Evolutionary conservation across 208 protist genomes (phyloP).

Genomic region (Acanthamoeba royreba): DNA sequence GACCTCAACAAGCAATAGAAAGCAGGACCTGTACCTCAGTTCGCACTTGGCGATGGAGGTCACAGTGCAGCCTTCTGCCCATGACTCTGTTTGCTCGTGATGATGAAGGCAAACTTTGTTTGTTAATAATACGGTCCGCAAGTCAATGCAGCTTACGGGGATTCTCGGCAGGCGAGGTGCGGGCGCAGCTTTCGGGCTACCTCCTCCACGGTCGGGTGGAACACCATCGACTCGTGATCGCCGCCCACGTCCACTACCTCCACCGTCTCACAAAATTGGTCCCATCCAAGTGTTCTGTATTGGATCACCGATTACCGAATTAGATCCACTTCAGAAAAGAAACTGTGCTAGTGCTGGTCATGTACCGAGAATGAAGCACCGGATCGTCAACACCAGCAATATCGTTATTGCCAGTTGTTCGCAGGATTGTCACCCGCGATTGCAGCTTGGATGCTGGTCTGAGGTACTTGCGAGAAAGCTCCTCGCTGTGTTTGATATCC

Average conservation of each 20-base stretch:
- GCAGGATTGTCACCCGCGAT: not conserved
- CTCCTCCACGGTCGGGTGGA: not conserved
- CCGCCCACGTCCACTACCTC: not conserved
- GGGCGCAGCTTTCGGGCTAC: not conserved
- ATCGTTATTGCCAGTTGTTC: not conserved
- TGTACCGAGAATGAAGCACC: not conserved
- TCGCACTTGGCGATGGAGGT: too few species aligned
- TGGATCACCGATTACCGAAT: not conserved
- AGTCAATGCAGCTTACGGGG: not conserved
- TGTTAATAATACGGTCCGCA: too few species aligned
- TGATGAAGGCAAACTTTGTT: too few species aligned
- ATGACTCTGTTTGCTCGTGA: too few species aligned
- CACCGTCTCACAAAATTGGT: constrained; percentile 27
- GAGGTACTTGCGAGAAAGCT: not conserved
- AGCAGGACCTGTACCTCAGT: too few species aligned
- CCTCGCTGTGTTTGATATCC: not conserved
- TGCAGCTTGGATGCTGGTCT: not conserved
- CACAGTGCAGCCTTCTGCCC: too few species aligned
- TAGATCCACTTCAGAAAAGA: not conserved
- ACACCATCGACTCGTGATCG: constrained; percentile 37
- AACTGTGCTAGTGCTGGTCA: not conserved
- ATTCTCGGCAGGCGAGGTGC: not conserved
- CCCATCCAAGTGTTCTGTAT: constrained; percentile 9
- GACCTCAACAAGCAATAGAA: too few species aligned
- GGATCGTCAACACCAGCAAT: not conserved